These are phyloP conservation scores for Claviceps spartinae DNA, from an alignment of 2,329 filamentous ascomycete genomes.

Conservation along the genomic window DNA sequence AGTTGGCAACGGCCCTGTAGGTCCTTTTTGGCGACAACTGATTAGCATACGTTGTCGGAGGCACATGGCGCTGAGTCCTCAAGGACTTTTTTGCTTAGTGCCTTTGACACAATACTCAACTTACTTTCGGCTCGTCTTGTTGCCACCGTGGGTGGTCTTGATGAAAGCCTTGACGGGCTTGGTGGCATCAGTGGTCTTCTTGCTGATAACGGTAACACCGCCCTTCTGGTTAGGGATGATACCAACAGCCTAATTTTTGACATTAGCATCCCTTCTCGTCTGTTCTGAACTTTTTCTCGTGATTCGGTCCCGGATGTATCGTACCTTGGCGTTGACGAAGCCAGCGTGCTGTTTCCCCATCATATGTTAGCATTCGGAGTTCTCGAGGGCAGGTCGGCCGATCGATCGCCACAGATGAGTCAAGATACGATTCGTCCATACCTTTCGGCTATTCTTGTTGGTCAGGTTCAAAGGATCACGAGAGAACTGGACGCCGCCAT, in stretches of 20 bases:
- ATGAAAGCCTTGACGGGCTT: conserved; percentile 56
- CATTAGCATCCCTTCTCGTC: conserved; percentile 8
- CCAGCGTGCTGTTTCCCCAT: conserved; percentile 57
- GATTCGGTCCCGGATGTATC: not conserved
- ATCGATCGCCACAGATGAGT: not conserved
- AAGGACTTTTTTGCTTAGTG: not conserved
- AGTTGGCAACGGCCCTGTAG: conserved; percentile 78
- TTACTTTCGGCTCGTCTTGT: conserved; percentile 61
- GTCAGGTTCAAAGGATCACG: conserved; percentile 85
- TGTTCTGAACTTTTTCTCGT: conserved; percentile 1
- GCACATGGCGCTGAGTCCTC: conserved; percentile 10
- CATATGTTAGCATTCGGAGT: conserved; percentile 21
- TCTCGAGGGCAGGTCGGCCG: not conserved
- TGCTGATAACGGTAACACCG: conserved; percentile 67
- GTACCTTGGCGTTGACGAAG: conserved; percentile 87
- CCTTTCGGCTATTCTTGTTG: conserved; percentile 88
- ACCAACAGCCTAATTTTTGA: conserved; percentile 57
- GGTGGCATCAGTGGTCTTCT: conserved; percentile 62
- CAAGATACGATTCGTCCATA: conserved; percentile 23
- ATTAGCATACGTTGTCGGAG: not conserved
- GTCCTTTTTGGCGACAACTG: conserved; percentile 41
- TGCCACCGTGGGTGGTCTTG: conserved; percentile 55
- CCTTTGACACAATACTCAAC: conserved; percentile 3
- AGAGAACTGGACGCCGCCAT: conserved; percentile 79
- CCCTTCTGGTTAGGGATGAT: conserved; percentile 64